Evolutionary conservation across 495 filamentous ascomycete genomes (phyloP).

Genomic region (Tuber borchii): DNA sequence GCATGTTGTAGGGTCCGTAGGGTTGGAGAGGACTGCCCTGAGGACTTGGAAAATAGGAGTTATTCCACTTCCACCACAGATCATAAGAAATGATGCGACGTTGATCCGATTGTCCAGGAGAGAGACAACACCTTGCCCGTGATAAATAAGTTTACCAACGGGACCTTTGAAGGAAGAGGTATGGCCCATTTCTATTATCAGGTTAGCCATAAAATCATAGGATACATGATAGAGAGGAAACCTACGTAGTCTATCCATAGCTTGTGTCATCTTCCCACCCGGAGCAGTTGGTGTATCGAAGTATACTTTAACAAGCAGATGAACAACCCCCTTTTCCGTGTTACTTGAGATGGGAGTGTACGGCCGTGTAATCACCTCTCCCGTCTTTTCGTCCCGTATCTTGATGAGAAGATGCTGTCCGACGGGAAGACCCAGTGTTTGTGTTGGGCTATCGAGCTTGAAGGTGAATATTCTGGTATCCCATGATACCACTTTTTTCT

Average conservation of each 20-base stretch:
- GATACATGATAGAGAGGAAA: neutral
- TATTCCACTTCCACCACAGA: constrained; percentile 82
- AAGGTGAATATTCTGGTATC: constrained; percentile 84
- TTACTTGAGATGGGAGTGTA: constrained; percentile 81
- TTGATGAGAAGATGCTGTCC: constrained; percentile 90
- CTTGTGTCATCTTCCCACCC: constrained; percentile 81
- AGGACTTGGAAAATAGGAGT: constrained; percentile 90
- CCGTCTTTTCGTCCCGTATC: constrained; percentile 60
- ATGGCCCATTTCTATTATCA: constrained; percentile 52
- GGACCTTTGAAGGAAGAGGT: constrained; percentile 85
- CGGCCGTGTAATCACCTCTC: constrained; percentile 69
- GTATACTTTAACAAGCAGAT: constrained; percentile 83
- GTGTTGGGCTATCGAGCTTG: constrained; percentile 63
- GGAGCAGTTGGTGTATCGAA: constrained; percentile 52
- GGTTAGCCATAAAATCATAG: constrained; percentile 5
- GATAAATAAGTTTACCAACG: constrained; percentile 79
- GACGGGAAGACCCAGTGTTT: constrained; percentile 70
- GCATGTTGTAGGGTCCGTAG: constrained; percentile 46
- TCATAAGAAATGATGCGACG: constrained; percentile 74
- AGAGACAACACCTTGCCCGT: constrained; percentile 58
- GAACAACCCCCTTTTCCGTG: constrained; percentile 55
- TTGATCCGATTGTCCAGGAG: constrained; percentile 53
- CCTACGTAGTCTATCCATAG: constrained; percentile 59
- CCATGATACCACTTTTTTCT: constrained; percentile 62
- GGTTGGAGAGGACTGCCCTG: constrained; percentile 60